These are phyloP conservation scores for Tubosaeta sp. DNA, from an alignment of 768 basidiomycete species.

Conservation along the genomic window DNA sequence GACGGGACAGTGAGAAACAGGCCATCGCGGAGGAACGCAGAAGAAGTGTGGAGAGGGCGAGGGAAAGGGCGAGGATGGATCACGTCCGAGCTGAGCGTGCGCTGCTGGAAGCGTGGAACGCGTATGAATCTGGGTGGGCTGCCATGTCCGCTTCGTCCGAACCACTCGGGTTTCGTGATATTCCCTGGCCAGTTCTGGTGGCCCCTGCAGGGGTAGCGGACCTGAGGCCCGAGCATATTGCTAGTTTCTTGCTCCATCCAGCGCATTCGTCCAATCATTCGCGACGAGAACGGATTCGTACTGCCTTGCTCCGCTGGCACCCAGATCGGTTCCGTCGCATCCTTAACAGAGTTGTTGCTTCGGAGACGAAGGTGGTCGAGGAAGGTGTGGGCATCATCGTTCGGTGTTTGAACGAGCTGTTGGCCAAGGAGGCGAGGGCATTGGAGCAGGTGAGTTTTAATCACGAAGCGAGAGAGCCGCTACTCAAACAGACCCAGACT, in stretches of 20 bases:
- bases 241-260: slow-evolving; percentile 60
- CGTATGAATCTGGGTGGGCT: slow-evolving; percentile 67
- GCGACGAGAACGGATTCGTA: slow-evolving; percentile 61
- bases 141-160: slow-evolving; percentile 43
- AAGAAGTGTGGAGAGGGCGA: slow-evolving; percentile 28
- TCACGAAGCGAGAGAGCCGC: not conserved
- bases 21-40: slow-evolving; percentile 46
- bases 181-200: slow-evolving; percentile 67
- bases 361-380: slow-evolving; percentile 52
- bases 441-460: slow-evolving; percentile 17
- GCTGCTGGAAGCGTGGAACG: slow-evolving; percentile 53
- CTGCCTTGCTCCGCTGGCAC: slow-evolving; percentile 73
- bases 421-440: slow-evolving; percentile 36
- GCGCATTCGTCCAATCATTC: slow-evolving; percentile 55
- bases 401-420: slow-evolving; percentile 62
- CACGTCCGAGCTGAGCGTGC: slow-evolving; percentile 41
- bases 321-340: slow-evolving; percentile 70
- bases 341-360: slow-evolving; percentile 46
- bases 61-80: slow-evolving; percentile 43
- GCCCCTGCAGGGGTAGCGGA: slow-evolving; percentile 43
- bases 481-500: slow-evolving; percentile 10
- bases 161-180: slow-evolving; percentile 50
- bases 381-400: slow-evolving; percentile 63
- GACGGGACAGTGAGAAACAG: slow-evolving; percentile 46
- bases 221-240: slow-evolving; percentile 52